Evolutionary conservation across 2,329 filamentous ascomycete genomes (phyloP), one percentile per base, ranked within the genome.

Genomic region (Rugonectria rugulosa): DNA sequence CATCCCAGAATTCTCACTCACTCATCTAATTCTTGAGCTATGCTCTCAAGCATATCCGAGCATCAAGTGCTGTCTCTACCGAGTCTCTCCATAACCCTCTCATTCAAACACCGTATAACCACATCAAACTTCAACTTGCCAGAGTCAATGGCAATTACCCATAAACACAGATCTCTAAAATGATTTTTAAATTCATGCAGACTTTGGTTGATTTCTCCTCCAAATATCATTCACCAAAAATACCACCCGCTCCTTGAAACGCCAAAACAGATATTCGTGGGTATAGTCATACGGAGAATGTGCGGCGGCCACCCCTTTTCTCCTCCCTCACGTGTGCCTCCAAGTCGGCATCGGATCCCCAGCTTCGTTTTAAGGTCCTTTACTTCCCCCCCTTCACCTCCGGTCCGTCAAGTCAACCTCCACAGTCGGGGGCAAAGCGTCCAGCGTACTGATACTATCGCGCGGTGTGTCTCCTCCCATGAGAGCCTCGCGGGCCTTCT

Each of bases 401-500:
- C 68, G 61, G 52, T 71, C 65, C 19, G 57, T 56, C 38, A 69
- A 41, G 44, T 72, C 70, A 11, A 27, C 64, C 20, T 66, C 70
- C 46, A 71, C 67, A 32, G 51, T 47, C 40, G 66, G 49, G 11
- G 32, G 20, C 17, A 51, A 55, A 8, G 50, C 63, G 10, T 68
- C 62, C 2, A 51, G 24, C 5, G 31, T 40, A 29, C 46, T 50
- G 14, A 63, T 52, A 15, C 67, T 71, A 34, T 60, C 60, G 24
- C 51, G 61, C 29, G 63, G 64, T 19, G 52, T 57, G 21, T 61
- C 61, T 9, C 64, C 61, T 11, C 64, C 60, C 49, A 74, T 47
- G n/a, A 74, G 62, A 12, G 71, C 66, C 26, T 71, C 62, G n/a
- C 64, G 63, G 32, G 72, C 67, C 31, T 62, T 61, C 38, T 45